Conservation (phyloP, 257 asterid species). For the Solanum medicagineum region DNA sequence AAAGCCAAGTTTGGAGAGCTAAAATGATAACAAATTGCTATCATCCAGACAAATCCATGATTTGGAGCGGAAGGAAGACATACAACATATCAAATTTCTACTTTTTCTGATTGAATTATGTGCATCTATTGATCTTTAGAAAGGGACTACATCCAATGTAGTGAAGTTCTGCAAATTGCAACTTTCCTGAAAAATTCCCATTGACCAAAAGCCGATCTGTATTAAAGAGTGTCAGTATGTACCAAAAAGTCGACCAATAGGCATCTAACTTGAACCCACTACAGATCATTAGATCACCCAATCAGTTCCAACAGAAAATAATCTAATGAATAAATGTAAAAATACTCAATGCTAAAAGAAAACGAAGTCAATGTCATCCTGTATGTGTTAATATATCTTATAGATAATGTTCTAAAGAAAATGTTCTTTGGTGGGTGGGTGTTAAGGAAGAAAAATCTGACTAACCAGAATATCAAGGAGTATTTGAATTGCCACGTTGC, state of each 20-base stretch:
- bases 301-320: background rate
- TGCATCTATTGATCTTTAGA: background rate
- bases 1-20: background rate
- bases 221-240: background rate
- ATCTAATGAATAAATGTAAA: background rate
- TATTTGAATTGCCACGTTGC: conserved; percentile 30
- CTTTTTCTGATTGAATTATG: background rate
- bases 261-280: background rate
- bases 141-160: background rate
- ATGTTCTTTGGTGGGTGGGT: background rate
- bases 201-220: background rate
- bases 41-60: background rate
- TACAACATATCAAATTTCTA: background rate
- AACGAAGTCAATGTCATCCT: background rate
- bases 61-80: background rate
- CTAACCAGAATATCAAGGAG: background rate
- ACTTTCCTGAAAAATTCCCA: background rate
- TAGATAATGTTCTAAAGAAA: background rate
- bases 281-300: background rate
- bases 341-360: background rate
- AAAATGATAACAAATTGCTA: background rate
- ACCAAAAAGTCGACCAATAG: background rate
- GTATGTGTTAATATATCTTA: background rate
- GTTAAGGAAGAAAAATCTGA: background rate
- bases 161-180: background rate